A percentile compares a stretch with the other conserved stretches of the same genome.
Conservation (phyloP, 352 stramenopile genomes). For the Phytophthora tentaculata region DNA sequence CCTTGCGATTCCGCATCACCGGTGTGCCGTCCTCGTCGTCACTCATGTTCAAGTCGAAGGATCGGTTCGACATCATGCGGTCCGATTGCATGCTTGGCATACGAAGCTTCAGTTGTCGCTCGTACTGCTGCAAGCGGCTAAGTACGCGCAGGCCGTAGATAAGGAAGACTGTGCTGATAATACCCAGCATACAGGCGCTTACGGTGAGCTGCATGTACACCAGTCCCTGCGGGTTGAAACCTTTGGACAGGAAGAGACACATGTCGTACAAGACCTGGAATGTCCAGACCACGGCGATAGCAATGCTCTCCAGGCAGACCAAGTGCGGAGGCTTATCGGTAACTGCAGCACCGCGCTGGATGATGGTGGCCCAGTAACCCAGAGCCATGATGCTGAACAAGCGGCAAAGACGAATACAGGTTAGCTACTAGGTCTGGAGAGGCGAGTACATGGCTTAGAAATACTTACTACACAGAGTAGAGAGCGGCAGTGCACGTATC, state of each 20-base stretch:
- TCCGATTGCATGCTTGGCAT: constrained; percentile 45
- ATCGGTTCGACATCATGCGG: constrained; percentile 44
- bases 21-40: constrained; percentile 40
- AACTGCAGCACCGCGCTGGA: constrained; percentile 43
- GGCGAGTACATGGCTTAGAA: not conserved
- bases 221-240: constrained; percentile 45
- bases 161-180: constrained; percentile 52
- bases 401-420: constrained; percentile 6
- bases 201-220: constrained; percentile 50
- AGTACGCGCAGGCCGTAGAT: constrained; percentile 51
- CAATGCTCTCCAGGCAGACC: constrained; percentile 39
- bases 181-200: constrained; percentile 46
- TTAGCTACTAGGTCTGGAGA: constrained; percentile 8
- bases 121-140: constrained; percentile 43
- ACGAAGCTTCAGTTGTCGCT: constrained; percentile 41
- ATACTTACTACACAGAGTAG: constrained; percentile 60
- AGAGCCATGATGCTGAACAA: constrained; percentile 49
- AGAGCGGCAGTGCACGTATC: constrained; percentile 56
- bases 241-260: constrained; percentile 49
- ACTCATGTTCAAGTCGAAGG: constrained; percentile 48
- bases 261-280: constrained; percentile 55
- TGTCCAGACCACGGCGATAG: constrained; percentile 46
- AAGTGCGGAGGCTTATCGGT: constrained; percentile 41
- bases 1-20: constrained; percentile 25
- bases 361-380: constrained; percentile 57